Base-by-base conservation (phyloP, 2,329 filamentous ascomycete genomes). In the Paecilomyces fulvus region DNA sequence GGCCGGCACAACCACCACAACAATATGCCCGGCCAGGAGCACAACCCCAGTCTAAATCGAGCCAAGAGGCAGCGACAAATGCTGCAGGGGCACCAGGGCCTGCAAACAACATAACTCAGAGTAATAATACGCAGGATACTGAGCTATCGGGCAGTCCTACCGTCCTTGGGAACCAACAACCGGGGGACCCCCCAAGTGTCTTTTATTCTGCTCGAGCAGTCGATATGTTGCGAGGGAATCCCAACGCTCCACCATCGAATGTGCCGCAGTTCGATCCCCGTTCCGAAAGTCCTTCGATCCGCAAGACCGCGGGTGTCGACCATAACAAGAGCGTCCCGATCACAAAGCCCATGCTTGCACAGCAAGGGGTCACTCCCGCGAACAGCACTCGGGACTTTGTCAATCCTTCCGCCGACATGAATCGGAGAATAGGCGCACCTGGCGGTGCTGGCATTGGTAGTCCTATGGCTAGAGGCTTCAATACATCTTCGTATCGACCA, bases 291-390 rank as follows among this genome's bases (percentile, higher is more conserved):
- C 91, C 92, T 0, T 94, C 91, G 0, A 91, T 96, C 67, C 84
- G 90, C 59, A 92, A 92, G 68, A 96, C 92, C 0, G 88, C 88
- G 0, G 92, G 92, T 2, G 82, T 96, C 43, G 90, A 96, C 65
- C 90, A 95, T 67, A 84, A 76, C 21, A 86, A 83, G 53, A 92
- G 88, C 3, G 86, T 87, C 54, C 90, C 91, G 0, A 75, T 96
- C 1, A 81, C 80, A 3, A 82, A 80, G 59, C 70, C 70, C 7
- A 73, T 72, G 68, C 65, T 3, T 53, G 60, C 9, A 60, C 62
- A 28, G 70, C 70, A 3, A 69, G 59, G 56, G 54, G 49, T 59
- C 46, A 56, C 70, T n/a, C 64, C 66, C 20, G 54, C 67, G 1
- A 71, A 67, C 30, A 66, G 61, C 30, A 58, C 66, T 10, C 66